A percentile compares a stretch with the other conserved stretches of the same genome.
phyloP scores from a whole-genome alignment of 1,284 basidiomycete genomes.

The Sanghuangporus baumii region DNA sequence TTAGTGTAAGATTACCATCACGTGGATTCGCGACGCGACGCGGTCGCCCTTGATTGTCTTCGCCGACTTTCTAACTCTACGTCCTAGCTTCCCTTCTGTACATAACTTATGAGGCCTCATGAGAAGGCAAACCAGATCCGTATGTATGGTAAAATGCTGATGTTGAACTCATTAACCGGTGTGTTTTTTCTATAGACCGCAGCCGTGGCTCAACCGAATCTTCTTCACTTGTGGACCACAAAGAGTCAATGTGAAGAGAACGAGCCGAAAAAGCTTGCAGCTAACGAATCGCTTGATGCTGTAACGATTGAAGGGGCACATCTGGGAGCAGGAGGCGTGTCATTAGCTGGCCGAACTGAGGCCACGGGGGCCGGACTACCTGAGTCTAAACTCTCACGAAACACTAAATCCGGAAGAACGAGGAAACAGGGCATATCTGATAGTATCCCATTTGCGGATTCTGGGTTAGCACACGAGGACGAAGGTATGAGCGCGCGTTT shows the following conservation, averaged over 20 bases:
- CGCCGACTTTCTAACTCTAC: not conserved
- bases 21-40: constrained; percentile 9
- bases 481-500: too few relatives aligned
- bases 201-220: constrained; percentile 1
- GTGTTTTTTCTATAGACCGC: not conserved
- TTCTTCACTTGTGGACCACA: constrained; percentile 12
- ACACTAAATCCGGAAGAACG: too few relatives aligned
- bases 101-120: not conserved
- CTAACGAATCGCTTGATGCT: too few relatives aligned
- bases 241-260: not conserved
- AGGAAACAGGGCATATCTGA: too few relatives aligned
- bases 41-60: not conserved
- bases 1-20: constrained; percentile 3
- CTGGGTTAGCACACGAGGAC: too few relatives aligned
- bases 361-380: too few relatives aligned
- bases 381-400: too few relatives aligned
- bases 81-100: not conserved
- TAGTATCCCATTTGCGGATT: too few relatives aligned
- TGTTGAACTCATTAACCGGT: not conserved
- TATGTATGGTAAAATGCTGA: not conserved
- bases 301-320: too few relatives aligned
- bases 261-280: not conserved
- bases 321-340: too few relatives aligned
- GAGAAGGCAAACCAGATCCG: constrained; percentile 1
- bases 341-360: too few relatives aligned